Percentiles rank a stretch among this genome's conserved stretches.
Evolutionary conservation across 768 basidiomycete genomes (phyloP).

Genomic region (Phylloporus sp.): DNA sequence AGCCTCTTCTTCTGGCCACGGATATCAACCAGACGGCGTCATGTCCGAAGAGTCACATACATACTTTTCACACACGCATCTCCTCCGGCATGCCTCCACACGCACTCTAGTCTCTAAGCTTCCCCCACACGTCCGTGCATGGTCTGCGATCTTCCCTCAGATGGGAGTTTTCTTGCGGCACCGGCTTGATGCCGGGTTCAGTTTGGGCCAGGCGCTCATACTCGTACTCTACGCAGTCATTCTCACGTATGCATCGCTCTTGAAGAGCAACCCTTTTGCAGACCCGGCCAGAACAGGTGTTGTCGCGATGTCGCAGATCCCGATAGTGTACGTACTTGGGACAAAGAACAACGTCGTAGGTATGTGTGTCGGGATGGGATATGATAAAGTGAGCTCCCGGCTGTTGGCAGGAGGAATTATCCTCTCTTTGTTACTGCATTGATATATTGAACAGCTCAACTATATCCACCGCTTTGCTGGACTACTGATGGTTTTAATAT

Average conservation of each 20-base stretch:
- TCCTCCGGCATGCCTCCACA: constrained; percentile 16
- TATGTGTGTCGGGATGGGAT: constrained; percentile 53
- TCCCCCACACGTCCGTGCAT: constrained; percentile 28
- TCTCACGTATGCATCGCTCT: constrained; percentile 45
- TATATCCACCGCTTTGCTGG: constrained; percentile 70
- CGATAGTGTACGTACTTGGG: constrained; percentile 56
- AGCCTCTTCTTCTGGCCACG: constrained; percentile 11
- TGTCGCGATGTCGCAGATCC: constrained; percentile 55
- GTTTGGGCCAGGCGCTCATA: constrained; percentile 45
- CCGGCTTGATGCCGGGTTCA: constrained; percentile 45
- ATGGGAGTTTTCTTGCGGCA: constrained; percentile 39
- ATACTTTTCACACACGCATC: neutral
- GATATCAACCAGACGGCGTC: constrained; percentile 15
- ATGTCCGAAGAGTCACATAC: constrained; percentile 11
- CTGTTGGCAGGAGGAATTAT: neutral
- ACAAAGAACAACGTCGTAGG: constrained; percentile 68
- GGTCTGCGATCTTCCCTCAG: constrained; percentile 40
- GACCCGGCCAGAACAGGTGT: constrained; percentile 47
- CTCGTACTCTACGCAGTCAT: constrained; percentile 42
- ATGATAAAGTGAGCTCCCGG: constrained; percentile 50
- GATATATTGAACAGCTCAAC: too few species aligned
- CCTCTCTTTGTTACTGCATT: too few species aligned
- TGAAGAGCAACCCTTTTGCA: constrained; percentile 46
- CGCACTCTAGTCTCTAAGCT: constrained; percentile 5
- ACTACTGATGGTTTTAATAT: constrained; percentile 47